A percentile compares a stretch with the other conserved stretches of the same genome.
These are phyloP conservation scores for Zygnema circumcarinatum DNA, from an alignment of 139 green algal genomes.

Conservation along the genomic window DNA sequence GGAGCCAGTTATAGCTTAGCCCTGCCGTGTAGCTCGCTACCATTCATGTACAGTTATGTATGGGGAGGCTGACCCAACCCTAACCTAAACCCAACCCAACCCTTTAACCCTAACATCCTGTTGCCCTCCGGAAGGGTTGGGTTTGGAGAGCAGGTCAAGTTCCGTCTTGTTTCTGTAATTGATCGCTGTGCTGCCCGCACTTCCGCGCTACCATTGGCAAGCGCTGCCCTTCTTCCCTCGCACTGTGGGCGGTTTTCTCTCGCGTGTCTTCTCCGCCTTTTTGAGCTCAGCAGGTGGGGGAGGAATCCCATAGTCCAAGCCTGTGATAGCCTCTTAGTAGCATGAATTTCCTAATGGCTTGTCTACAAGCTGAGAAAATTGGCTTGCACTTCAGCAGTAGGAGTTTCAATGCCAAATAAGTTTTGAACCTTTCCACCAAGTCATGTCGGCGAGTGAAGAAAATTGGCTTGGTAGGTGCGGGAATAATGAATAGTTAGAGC, in stretches of 20 bases:
- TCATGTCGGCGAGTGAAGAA: too few species aligned
- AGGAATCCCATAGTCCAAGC: not conserved
- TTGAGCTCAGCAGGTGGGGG: constrained; percentile 78
- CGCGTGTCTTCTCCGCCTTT: constrained; percentile 83
- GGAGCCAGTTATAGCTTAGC: too few species aligned
- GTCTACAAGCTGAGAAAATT: not conserved
- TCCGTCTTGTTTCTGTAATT: constrained; percentile 71
- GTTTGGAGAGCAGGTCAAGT: constrained; percentile 54
- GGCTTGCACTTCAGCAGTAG: not conserved
- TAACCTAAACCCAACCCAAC: too few species aligned
- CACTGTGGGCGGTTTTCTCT: constrained; percentile 73
- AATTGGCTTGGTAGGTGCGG: too few species aligned
- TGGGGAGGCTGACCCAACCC: too few species aligned
- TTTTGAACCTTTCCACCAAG: too few species aligned
- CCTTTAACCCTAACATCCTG: too few species aligned
- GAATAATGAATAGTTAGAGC: too few species aligned
- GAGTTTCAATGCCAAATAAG: too few species aligned
- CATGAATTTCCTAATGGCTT: not conserved
- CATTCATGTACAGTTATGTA: too few species aligned
- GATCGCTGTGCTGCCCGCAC: constrained; percentile 64
- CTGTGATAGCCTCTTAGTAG: not conserved
- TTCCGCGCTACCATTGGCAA: constrained; percentile 16
- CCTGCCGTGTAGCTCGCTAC: too few species aligned
- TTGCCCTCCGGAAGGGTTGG: too few species aligned
- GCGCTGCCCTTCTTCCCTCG: constrained; percentile 36